Conservation (phyloP, 2,329 filamentous ascomycete species). For the Leptoxyphium fumago region DNA sequence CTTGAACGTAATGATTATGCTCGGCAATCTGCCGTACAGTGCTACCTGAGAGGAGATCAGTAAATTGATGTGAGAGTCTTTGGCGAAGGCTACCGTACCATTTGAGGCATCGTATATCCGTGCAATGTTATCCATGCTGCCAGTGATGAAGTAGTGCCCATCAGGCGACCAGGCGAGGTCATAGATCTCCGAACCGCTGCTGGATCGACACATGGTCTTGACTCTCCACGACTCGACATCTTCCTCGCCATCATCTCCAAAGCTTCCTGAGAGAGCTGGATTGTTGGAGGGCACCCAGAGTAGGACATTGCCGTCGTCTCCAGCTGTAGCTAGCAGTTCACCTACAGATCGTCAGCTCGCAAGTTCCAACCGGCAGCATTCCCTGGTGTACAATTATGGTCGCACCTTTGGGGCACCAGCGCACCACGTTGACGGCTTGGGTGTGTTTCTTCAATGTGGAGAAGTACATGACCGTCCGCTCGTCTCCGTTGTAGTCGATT, state of each 20-base stretch:
- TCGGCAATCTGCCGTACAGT: slow-evolving; percentile 88
- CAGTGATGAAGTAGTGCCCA: slow-evolving; percentile 87
- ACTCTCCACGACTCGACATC: slow-evolving; percentile 96
- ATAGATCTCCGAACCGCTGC: slow-evolving; percentile 81
- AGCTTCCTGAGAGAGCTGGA: slow-evolving; percentile 43
- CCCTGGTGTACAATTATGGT: neutral
- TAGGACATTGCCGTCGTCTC: slow-evolving; percentile 93
- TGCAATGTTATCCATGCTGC: slow-evolving; percentile 98
- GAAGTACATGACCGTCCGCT: slow-evolving; percentile 79
- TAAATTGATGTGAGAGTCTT: neutral
- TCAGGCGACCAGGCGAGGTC: slow-evolving; percentile 99
- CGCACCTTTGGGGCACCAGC: slow-evolving; percentile 85
- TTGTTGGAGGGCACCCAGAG: slow-evolving; percentile 85
- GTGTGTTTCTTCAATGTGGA: slow-evolving; percentile 87
- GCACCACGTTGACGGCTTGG: slow-evolving; percentile 93
- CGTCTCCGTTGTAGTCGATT: slow-evolving; percentile 69
- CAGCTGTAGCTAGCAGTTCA: slow-evolving; percentile 84
- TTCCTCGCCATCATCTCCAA: slow-evolving; percentile 65
- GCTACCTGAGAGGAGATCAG: slow-evolving; percentile 30
- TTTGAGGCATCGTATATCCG: slow-evolving; percentile 91
- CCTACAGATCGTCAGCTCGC: slow-evolving; percentile 37
- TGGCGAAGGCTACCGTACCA: slow-evolving; percentile 37
- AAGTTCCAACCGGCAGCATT: too few species aligned
- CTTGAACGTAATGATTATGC: slow-evolving; percentile 96
- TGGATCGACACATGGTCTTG: slow-evolving; percentile 94